Evolutionary conservation across 495 filamentous ascomycete genomes (phyloP).

Genomic region (Pyronema domesticum): DNA sequence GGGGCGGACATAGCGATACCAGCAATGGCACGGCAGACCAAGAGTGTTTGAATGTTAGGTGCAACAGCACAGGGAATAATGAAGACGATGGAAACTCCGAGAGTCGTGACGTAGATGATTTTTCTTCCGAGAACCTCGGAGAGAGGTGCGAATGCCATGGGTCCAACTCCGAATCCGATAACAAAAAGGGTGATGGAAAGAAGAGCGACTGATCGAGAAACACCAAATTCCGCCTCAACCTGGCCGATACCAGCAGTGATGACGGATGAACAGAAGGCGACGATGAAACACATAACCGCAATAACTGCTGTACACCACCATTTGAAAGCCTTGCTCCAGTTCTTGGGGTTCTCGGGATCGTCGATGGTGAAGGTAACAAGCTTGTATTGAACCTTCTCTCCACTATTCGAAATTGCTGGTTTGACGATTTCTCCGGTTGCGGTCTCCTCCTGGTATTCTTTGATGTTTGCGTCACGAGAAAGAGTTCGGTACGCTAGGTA

Average conservation of each 20-base stretch:
- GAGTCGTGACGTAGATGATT: constrained; percentile 45
- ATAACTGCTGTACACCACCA: constrained; percentile 56
- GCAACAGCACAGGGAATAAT: constrained; percentile 61
- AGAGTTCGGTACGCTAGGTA: constrained; percentile 49
- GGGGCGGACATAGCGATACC: constrained; percentile 70
- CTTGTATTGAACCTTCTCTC: constrained; percentile 42
- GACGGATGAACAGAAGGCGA: constrained; percentile 45
- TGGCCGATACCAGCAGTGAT: constrained; percentile 51
- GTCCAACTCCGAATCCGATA: constrained; percentile 59
- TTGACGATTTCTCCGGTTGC: constrained; percentile 41
- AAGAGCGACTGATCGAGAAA: constrained; percentile 48
- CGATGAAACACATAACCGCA: constrained; percentile 44
- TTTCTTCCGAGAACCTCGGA: constrained; percentile 53
- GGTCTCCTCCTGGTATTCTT: constrained; percentile 48
- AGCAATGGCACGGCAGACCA: constrained; percentile 55
- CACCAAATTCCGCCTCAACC: constrained; percentile 40
- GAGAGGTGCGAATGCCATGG: constrained; percentile 67
- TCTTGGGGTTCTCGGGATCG: constrained; percentile 53
- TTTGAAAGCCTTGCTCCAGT: constrained; percentile 45
- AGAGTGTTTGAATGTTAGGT: constrained; percentile 53
- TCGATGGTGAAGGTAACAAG: constrained; percentile 51
- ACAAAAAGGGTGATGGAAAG: constrained; percentile 58
- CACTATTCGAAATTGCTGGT: constrained; percentile 33
- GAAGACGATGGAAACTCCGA: constrained; percentile 53
- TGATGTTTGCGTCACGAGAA: constrained; percentile 38